Percentiles rank a stretch among this genome's conserved stretches.
Evolutionary conservation across 1,284 basidiomycete genomes (phyloP).

Genomic region (Apiotrichum sp.): DNA sequence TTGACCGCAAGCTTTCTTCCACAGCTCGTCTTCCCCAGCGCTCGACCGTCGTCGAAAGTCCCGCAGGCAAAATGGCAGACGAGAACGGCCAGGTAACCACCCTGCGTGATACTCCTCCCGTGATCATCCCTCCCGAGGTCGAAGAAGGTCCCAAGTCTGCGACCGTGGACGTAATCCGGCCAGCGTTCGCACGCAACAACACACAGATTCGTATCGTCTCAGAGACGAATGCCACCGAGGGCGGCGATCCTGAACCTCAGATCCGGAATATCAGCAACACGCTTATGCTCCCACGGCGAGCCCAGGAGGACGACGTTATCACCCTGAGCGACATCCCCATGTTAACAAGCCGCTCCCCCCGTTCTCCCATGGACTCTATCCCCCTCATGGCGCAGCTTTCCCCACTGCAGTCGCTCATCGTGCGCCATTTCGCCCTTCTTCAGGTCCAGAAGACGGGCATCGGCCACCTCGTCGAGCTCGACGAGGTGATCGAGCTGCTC

Average conservation of each 20-base stretch:
- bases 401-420: slow-evolving; percentile 76
- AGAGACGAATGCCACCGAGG: slow-evolving; percentile 7
- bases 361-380: slow-evolving; percentile 52
- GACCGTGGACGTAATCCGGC: slow-evolving; percentile 55
- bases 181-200: slow-evolving; percentile 70
- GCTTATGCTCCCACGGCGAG: slow-evolving; percentile 56
- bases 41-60: slow-evolving; percentile 92
- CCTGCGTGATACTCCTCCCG: not conserved
- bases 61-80: slow-evolving; percentile 79
- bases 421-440: slow-evolving; percentile 86
- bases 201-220: slow-evolving; percentile 85
- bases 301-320: slow-evolving; percentile 15
- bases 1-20: slow-evolving; percentile 85
- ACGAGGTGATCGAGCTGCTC: slow-evolving; percentile 88
- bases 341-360: slow-evolving; percentile 55
- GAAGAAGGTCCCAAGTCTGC: slow-evolving; percentile 14
- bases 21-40: slow-evolving; percentile 86
- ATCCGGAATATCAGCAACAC: slow-evolving; percentile 48
- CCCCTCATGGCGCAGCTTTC: slow-evolving; percentile 80
- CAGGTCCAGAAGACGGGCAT: slow-evolving; percentile 64
- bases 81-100: slow-evolving; percentile 52
- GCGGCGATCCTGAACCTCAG: slow-evolving; percentile 53
- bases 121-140: slow-evolving; percentile 1
- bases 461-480: slow-evolving; percentile 75
- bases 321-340: slow-evolving; percentile 96